Conservation (phyloP, 495 filamentous ascomycete genomes). For the Penicillium paxilli region DNA sequence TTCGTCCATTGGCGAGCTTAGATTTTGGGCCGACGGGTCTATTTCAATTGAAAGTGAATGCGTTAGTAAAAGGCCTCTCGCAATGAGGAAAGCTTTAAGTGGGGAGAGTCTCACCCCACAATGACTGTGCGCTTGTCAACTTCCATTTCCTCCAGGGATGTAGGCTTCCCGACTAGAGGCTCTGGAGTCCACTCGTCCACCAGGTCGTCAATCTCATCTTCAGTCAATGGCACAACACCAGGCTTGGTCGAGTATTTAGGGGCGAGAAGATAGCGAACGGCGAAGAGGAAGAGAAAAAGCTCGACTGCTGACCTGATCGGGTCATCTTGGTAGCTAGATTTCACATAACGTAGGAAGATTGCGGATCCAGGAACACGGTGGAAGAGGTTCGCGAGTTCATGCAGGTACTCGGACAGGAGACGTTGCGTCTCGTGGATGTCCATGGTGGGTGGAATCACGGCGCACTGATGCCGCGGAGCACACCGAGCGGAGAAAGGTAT, state of each 20-base stretch:
- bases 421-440: constrained; percentile 78
- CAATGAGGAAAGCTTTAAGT: no score
- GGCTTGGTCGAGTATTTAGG: constrained; percentile 89
- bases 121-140: constrained; percentile 83
- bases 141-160: constrained; percentile 73
- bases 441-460: constrained; percentile 49
- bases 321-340: constrained; percentile 96
- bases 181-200: constrained; percentile 98
- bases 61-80: constrained; percentile 13
- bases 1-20: constrained; percentile 85
- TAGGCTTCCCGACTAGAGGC: constrained; percentile 74
- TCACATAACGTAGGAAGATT: constrained; percentile 91
- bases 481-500: not conserved
- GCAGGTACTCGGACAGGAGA: constrained; percentile 64
- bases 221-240: constrained; percentile 82
- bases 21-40: constrained; percentile 88
- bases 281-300: constrained; percentile 92
- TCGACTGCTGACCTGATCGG: constrained; percentile 92
- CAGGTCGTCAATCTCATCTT: constrained; percentile 96
- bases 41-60: constrained; percentile 1
- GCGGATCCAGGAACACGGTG: constrained; percentile 90
- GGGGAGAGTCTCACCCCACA: constrained; percentile 64
- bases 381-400: constrained; percentile 69
- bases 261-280: constrained; percentile 86
- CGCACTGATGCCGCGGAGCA: constrained; percentile 21